These are phyloP conservation scores for Hypoxylon subgilvum DNA, from an alignment of 495 filamentous ascomycete species.

Conservation along the genomic window DNA sequence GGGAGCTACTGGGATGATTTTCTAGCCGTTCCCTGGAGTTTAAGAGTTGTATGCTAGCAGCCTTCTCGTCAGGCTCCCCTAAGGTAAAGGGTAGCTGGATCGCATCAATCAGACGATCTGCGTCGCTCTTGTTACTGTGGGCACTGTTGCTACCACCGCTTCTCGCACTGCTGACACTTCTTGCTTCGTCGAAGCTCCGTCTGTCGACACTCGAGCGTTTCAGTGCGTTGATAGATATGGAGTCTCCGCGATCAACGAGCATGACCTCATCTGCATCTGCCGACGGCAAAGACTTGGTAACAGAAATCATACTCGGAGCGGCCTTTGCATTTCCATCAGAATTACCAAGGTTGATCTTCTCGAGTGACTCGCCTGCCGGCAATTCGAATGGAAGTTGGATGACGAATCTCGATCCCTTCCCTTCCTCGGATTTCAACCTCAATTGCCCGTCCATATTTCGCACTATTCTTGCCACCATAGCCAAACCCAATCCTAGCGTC, in stretches of 20 bases:
- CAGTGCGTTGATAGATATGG: constrained; percentile 18
- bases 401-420: constrained; percentile 82
- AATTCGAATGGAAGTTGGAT: constrained; percentile 73
- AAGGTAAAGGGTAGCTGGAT: constrained; percentile 67
- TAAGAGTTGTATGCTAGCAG: constrained; percentile 13
- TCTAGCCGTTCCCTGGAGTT: constrained; percentile 31
- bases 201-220: constrained; percentile 22
- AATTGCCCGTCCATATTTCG: constrained; percentile 92
- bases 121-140: constrained; percentile 68
- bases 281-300: constrained; percentile 43
- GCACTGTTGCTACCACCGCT: constrained; percentile 61
- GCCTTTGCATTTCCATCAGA: constrained; percentile 20
- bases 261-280: constrained; percentile 60
- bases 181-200: constrained; percentile 49
- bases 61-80: constrained; percentile 47
- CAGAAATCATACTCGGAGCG: constrained; percentile 28
- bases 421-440: constrained; percentile 83
- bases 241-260: constrained; percentile 57
- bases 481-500: constrained; percentile 80
- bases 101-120: constrained; percentile 76
- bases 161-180: constrained; percentile 58
- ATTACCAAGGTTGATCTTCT: constrained; percentile 18
- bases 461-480: constrained; percentile 81
- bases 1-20: constrained; percentile 26
- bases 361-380: constrained; percentile 53